A percentile compares a stretch with the other conserved stretches of the same genome.
Conservation (phyloP, 305 asterid species). For the Fraxinus paxiana region DNA sequence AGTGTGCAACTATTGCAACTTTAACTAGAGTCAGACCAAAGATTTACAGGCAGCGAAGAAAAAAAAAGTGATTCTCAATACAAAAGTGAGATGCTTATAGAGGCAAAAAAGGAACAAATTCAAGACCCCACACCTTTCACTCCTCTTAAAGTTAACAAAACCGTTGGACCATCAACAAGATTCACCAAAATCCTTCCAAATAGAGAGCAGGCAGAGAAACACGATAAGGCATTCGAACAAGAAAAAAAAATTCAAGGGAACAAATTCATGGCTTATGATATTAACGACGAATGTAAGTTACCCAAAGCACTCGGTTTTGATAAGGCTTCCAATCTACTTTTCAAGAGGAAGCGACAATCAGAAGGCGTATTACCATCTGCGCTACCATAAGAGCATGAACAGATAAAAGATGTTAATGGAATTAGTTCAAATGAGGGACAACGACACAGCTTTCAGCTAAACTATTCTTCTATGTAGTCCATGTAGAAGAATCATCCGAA, state of each 20-base stretch:
- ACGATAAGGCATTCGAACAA: neutral
- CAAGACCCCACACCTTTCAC: conserved; percentile 3
- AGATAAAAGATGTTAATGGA: neutral
- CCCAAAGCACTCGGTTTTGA: neutral
- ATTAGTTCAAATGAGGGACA: neutral
- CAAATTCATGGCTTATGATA: neutral
- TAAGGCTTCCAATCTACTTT: neutral
- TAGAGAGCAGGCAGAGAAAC: neutral
- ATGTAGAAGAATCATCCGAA: neutral
- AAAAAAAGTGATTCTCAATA: neutral
- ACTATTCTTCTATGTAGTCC: neutral
- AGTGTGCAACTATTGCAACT: neutral
- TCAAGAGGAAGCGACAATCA: too few relatives aligned
- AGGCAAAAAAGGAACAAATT: neutral
- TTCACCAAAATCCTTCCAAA: conserved; percentile 11
- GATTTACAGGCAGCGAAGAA: neutral
- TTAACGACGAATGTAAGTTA: neutral
- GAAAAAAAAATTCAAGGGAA: neutral
- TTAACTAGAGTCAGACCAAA: neutral
- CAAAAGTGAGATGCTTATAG: neutral
- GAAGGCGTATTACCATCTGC: neutral
- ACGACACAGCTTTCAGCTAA: neutral
- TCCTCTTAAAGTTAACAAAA: neutral
- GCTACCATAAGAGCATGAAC: neutral
- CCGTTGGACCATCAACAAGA: neutral